phyloP scores from a whole-genome alignment of 257 asterid genomes.

The Nicotiana noctiflora region DNA sequence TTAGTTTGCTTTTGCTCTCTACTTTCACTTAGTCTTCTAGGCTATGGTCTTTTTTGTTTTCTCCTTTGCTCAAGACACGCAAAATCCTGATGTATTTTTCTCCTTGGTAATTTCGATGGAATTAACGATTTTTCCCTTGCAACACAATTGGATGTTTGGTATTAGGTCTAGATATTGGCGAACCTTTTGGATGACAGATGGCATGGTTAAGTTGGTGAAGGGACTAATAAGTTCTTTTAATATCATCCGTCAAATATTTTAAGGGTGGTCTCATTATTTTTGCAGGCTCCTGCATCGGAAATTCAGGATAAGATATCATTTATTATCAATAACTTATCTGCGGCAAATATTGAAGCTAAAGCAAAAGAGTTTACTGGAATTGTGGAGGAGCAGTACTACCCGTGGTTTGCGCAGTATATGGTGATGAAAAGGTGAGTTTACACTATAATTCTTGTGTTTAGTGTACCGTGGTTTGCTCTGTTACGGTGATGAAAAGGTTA shows the following conservation, averaged over 20 bases:
- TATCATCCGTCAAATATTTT: not conserved
- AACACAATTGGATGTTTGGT: not conserved
- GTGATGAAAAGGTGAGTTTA: constrained; percentile 83
- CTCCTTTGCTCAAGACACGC: not conserved
- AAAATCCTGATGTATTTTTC: not conserved
- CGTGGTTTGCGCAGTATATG: constrained; percentile 98
- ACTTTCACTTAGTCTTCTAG: not conserved
- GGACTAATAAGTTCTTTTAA: not conserved
- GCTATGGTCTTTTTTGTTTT: not conserved
- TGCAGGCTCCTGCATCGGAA: constrained; percentile 92
- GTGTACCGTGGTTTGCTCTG: constrained; percentile 80
- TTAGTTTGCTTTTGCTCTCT: not conserved
- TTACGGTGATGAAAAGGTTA: constrained; percentile 96
- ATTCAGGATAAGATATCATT: constrained; percentile 92
- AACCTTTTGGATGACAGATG: not conserved
- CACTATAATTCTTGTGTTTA: not conserved
- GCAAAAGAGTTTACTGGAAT: constrained; percentile 79
- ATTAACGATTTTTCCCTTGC: not conserved
- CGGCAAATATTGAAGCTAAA: constrained; percentile 78
- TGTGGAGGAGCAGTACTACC: constrained; percentile 65
- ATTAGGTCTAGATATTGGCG: not conserved
- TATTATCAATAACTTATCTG: constrained; percentile 73
- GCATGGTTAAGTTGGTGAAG: not conserved
- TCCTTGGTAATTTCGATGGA: not conserved
- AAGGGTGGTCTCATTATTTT: not conserved